Conservation (phyloP, 352 stramenopile species). For the Labyrinthula sp. region DNA sequence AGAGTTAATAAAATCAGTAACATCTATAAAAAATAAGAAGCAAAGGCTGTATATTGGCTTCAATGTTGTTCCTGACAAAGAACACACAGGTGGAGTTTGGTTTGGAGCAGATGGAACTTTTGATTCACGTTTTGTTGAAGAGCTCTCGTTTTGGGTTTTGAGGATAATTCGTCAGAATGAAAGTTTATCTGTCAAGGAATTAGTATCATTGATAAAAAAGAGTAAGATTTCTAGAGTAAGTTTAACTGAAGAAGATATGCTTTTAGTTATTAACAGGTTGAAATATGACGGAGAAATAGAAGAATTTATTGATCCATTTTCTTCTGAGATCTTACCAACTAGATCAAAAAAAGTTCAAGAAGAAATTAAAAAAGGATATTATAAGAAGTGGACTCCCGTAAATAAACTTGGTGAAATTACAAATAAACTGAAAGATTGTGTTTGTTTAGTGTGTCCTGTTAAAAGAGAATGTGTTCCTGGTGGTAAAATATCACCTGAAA, state of each 20-base stretch:
- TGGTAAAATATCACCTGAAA: conserved; percentile 13
- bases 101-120: conserved; percentile 98
- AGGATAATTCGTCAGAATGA: neutral
- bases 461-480: conserved; percentile 13
- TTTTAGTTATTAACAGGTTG: conserved; percentile 21
- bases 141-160: conserved; percentile 72
- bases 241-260: conserved; percentile 12
- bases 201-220: neutral
- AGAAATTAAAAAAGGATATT: conserved; percentile 2
- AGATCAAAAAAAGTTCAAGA: neutral
- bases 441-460: conserved; percentile 25
- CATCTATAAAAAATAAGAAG: conserved; percentile 93
- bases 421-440: conserved; percentile 5
- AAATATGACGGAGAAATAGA: conserved; percentile 28
- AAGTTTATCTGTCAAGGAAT: neutral
- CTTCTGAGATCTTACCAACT: neutral
- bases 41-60: conserved; percentile 98
- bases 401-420: no score
- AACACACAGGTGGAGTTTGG: conserved; percentile 95
- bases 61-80: conserved; percentile 75
- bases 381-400: conserved; percentile 1
- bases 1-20: conserved; percentile 92
- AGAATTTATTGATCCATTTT: conserved; percentile 1
- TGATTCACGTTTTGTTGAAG: conserved; percentile 94
- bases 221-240: conserved; percentile 4